A percentile compares a stretch with the other conserved stretches of the same genome.
phyloP scores from a whole-genome alignment of 129 eudicot species.

The Flaveria sonorensis region DNA sequence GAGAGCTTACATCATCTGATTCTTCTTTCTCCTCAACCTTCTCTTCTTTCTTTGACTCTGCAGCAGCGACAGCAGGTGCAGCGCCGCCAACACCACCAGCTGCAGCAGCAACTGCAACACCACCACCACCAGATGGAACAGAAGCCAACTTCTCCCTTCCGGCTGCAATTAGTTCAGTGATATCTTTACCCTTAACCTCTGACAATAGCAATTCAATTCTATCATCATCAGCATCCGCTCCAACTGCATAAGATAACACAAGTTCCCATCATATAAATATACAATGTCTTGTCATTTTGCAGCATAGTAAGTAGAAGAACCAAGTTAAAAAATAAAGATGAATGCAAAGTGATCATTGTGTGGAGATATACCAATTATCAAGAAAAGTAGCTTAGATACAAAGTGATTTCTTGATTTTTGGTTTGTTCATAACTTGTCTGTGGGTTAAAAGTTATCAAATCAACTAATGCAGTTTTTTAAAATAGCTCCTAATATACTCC shows the following conservation, averaged over 20 bases:
- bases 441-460: not conserved
- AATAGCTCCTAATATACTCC: too few relatives aligned
- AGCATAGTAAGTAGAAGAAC: not conserved
- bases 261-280: not conserved
- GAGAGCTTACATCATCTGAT: constrained; percentile 60
- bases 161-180: constrained; percentile 65
- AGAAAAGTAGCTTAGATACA: not conserved
- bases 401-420: not conserved
- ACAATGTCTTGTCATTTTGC: not conserved
- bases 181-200: constrained; percentile 60
- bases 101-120: constrained; percentile 51
- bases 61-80: constrained; percentile 61
- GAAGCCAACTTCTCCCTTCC: constrained; percentile 83
- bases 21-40: constrained; percentile 74
- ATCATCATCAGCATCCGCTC: constrained; percentile 76
- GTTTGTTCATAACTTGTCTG: not conserved
- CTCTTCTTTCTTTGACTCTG: constrained; percentile 76
- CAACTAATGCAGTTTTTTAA: too few relatives aligned
- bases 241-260: constrained; percentile 45
- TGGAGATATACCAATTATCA: not conserved
- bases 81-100: constrained; percentile 37
- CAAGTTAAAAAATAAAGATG: too few relatives aligned
- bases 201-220: constrained; percentile 57
- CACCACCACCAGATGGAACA: constrained; percentile 74
- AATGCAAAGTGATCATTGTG: not conserved